Base-by-base conservation (phyloP, 495 filamentous ascomycete species). In the Aspergillus sparsus region DNA sequence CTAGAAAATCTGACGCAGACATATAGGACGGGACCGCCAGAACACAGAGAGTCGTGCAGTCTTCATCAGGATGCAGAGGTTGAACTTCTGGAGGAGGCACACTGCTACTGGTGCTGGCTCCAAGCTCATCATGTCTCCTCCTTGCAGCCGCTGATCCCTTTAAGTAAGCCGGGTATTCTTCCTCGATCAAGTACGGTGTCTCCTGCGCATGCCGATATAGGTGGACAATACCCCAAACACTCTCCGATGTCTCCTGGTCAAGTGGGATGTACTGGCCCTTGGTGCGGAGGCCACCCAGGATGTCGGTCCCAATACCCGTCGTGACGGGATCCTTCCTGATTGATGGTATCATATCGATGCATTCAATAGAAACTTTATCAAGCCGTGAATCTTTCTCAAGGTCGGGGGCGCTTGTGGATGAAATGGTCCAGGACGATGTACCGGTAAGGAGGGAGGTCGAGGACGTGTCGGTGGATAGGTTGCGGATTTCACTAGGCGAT, bases 21-120 rank as follows among this genome's bases (percentile, higher is more conserved):
- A 98, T 84, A 69, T 98, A 98, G 34, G 87, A 92, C 3, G 94
- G 94, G 10, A 98, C 95, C 9, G 95, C 93, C 33, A 96, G 86
- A 44, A 98, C 91, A 70, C 94, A 98, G 18, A 98, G 72, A 12
- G 91, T 96, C n/a, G 89, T 94, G 66, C 89, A 92, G 42, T 91
- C 86, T 41, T 87, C 83, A 39, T 85, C 83, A 8, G 61, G 55
- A 15, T 61, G 61, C 36, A 51, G 18, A 52, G 64, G 63, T 21
- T 37, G 49, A 9, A 31, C 15, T 33, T 57, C 58, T 41, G 53
- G 62, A 7, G 53, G 45, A 33, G 35, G 33, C 37, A 32, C 44
- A 72, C 60, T 47, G 64, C 65, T 51, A 16, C 51, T 49, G 72
- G 62, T 53, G 65, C 66, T 51, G 52, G 64, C 56, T n/a, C 60